These are phyloP conservation scores for Macrolepiota albuminosa DNA, from an alignment of 768 basidiomycete genomes.

Conservation along the genomic window DNA sequence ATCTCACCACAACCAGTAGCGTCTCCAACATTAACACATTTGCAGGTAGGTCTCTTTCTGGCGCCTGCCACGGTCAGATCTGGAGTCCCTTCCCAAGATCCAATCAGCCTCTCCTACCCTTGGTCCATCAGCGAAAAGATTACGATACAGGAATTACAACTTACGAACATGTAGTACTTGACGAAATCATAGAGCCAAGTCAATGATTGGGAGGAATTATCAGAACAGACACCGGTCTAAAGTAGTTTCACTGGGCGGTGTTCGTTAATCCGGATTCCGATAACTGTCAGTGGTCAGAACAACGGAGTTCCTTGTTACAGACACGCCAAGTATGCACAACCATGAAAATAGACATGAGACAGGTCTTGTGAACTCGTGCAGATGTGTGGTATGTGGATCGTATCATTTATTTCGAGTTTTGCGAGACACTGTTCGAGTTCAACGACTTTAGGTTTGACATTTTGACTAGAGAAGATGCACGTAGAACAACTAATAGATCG, in stretches of 20 bases:
- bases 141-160: background rate
- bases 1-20: background rate
- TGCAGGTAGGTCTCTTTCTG: background rate
- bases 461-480: too few species aligned
- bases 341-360: background rate
- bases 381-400: background rate
- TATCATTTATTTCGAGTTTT: too few species aligned
- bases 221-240: background rate
- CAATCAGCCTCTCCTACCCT: background rate
- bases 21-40: background rate
- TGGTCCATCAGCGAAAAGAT: background rate
- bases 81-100: background rate
- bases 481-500: background rate
- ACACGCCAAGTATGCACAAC: background rate
- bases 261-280: background rate
- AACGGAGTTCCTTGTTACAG: background rate
- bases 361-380: background rate
- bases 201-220: too few species aligned
- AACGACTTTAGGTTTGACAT: too few species aligned
- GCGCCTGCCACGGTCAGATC: background rate
- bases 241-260: background rate
- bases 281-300: background rate
- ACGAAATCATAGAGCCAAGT: too few species aligned
- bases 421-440: too few species aligned
- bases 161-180: background rate